Percentiles rank a stretch among this genome's conserved stretches.
Conservation (phyloP, 192 early-diverging fungal genomes). For the Oehlia diaphana region DNA sequence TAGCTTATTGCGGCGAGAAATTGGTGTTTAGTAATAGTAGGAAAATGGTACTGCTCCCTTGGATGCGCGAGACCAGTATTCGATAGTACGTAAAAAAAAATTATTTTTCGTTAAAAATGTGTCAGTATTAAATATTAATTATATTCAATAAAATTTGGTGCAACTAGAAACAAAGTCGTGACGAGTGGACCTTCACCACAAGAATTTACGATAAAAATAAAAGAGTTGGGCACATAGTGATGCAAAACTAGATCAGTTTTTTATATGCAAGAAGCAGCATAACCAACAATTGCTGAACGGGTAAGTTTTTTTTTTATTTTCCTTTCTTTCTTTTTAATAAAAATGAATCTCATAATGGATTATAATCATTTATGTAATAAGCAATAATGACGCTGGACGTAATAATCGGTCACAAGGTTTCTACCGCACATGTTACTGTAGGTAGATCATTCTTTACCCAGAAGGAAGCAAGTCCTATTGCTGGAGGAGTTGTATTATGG, state of each 20-base stretch:
- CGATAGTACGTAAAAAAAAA: too few species aligned
- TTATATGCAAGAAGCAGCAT: conserved; percentile 43
- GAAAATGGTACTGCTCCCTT: too few species aligned
- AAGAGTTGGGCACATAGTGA: conserved; percentile 41
- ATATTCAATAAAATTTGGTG: too few species aligned
- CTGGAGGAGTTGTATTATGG: conserved; percentile 88
- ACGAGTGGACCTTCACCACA: conserved; percentile 33
- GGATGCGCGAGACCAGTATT: too few species aligned
- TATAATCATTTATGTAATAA: neutral
- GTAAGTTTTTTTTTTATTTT: neutral
- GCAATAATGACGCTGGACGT: conserved; percentile 76
- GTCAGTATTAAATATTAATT: too few species aligned
- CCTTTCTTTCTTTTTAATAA: neutral
- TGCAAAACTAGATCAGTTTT: conserved; percentile 42
- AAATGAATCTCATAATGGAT: neutral
- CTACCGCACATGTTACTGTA: conserved; percentile 70
- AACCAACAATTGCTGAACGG: conserved; percentile 40
- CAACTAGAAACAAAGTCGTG: too few species aligned
- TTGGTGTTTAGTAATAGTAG: too few species aligned
- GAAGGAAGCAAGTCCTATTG: conserved; percentile 44
- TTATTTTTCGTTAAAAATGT: too few species aligned
- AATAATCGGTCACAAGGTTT: conserved; percentile 74
- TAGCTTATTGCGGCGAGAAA: too few species aligned
- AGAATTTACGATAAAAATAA: conserved; percentile 55
- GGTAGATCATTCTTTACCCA: conserved; percentile 92